These are phyloP conservation scores for Zygosaccharomyces rouxii DNA, from an alignment of 805 yeast species.

Conservation along the genomic window DNA sequence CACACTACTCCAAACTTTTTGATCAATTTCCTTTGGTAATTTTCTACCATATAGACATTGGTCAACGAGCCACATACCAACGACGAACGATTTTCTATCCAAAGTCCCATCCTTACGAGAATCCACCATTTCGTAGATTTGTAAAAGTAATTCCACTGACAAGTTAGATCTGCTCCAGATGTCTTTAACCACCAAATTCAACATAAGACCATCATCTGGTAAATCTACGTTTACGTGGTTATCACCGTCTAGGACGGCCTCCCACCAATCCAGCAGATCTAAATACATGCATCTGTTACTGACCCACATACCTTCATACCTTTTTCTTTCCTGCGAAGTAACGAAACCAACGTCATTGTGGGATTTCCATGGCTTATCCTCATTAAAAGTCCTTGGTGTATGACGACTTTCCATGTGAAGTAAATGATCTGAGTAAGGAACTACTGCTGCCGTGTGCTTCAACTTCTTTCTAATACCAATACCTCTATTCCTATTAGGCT, in stretches of 20 bases:
- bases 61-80: slow-evolving; percentile 98
- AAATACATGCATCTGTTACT: slow-evolving; percentile 71
- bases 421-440: slow-evolving; percentile 16
- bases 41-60: slow-evolving; percentile 93
- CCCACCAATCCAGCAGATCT: slow-evolving; percentile 36
- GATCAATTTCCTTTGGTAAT: slow-evolving; percentile 65
- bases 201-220: slow-evolving; percentile 34
- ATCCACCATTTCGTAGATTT: slow-evolving; percentile 72
- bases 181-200: slow-evolving; percentile 57
- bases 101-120: slow-evolving; percentile 65
- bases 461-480: slow-evolving; percentile 14
- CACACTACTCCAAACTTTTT: slow-evolving; percentile 80
- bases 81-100: slow-evolving; percentile 75
- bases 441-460: slow-evolving; percentile 16
- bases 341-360: slow-evolving; percentile 55
- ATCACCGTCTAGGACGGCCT: slow-evolving; percentile 13
- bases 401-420: slow-evolving; percentile 13
- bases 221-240: slow-evolving; percentile 11
- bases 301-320: slow-evolving; percentile 94
- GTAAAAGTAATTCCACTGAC: slow-evolving; percentile 53
- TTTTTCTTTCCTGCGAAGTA: slow-evolving; percentile 67
- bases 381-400: slow-evolving; percentile 50
- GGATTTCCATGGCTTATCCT: slow-evolving; percentile 91
- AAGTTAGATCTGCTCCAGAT: slow-evolving; percentile 79
- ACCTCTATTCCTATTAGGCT: slow-evolving; percentile 12